Conservation (phyloP, 164 flowering plant genomes). For the Vitis rotundifolia region DNA sequence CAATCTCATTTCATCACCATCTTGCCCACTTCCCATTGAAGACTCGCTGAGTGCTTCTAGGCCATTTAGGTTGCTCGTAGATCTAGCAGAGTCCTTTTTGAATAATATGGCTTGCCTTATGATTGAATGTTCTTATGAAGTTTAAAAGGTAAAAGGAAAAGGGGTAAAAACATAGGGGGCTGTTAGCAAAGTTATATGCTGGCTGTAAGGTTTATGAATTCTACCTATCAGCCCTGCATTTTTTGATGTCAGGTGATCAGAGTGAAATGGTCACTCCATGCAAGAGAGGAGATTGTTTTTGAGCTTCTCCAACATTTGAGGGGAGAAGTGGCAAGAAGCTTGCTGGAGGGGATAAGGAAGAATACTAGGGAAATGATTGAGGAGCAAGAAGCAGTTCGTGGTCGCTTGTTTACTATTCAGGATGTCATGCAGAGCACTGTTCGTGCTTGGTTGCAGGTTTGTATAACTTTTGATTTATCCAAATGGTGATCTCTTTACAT, state of each 20-base stretch:
- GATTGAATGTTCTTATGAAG: no score
- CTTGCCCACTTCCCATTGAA: no score
- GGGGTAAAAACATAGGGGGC: no score
- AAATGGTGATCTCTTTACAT: no score
- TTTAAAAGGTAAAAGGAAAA: no score
- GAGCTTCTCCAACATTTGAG: constrained; percentile 86
- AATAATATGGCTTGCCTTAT: no score
- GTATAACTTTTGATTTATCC: not conserved
- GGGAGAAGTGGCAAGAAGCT: constrained; percentile 49
- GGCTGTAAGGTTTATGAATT: not conserved
- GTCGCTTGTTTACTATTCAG: constrained; percentile 92
- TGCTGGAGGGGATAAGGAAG: constrained; percentile 76
- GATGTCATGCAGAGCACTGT: constrained; percentile 96
- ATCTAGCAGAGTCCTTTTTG: no score
- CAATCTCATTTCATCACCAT: no score
- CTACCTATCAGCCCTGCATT: not conserved
- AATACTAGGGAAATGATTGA: constrained; percentile 91
- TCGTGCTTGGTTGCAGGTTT: constrained; percentile 94
- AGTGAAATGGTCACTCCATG: constrained; percentile 97
- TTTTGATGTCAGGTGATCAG: constrained; percentile 65
- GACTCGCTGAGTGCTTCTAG: no score
- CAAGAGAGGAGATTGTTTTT: constrained; percentile 93
- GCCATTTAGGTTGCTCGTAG: no score
- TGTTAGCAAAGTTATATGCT: not conserved
- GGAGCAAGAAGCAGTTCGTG: constrained; percentile 99